Percentiles rank a stretch among this genome's conserved stretches.
These are phyloP conservation scores for Hortaea werneckii DNA, from an alignment of 2,329 filamentous ascomycete species.

Conservation along the genomic window DNA sequence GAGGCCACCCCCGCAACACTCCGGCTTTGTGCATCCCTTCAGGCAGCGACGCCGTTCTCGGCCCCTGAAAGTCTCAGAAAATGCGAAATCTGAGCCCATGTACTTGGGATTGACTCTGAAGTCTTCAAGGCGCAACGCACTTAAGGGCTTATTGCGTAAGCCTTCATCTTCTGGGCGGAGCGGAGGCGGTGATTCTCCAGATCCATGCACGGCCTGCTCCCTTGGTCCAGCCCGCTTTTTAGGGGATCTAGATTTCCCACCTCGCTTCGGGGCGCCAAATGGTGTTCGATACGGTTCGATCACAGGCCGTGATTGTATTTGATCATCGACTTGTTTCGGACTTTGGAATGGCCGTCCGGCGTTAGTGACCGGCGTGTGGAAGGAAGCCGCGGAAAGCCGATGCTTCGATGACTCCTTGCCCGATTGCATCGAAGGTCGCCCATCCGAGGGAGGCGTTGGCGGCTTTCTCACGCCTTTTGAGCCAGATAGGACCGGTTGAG, in stretches of 20 bases:
- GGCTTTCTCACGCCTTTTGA: neutral
- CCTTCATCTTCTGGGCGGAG: slow-evolving; percentile 29
- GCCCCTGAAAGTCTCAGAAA: slow-evolving; percentile 61
- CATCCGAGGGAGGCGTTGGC: neutral
- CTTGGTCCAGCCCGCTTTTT: neutral
- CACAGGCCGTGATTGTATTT: too few species aligned
- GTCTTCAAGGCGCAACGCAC: slow-evolving; percentile 54
- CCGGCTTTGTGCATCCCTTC: slow-evolving; percentile 60
- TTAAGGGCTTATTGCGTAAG: slow-evolving; percentile 49
- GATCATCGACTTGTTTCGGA: neutral
- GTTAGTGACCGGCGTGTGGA: too few species aligned
- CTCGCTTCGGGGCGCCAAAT: neutral
- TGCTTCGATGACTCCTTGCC: too few species aligned
- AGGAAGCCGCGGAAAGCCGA: too few species aligned
- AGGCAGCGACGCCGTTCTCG: slow-evolving; percentile 60
- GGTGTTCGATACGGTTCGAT: neutral
- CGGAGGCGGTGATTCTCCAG: slow-evolving; percentile 14
- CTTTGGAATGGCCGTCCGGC: neutral
- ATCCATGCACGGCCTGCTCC: neutral
- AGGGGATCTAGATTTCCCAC: neutral
- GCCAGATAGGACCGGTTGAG: neutral
- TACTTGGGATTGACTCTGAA: slow-evolving; percentile 71
- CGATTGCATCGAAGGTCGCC: neutral
- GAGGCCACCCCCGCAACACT: slow-evolving; percentile 68
- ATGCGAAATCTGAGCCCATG: slow-evolving; percentile 67